Percentiles rank a stretch among this genome's conserved stretches.
Conservation (phyloP, 805 yeast species). For the Metschnikowia santaceciliae region DNA sequence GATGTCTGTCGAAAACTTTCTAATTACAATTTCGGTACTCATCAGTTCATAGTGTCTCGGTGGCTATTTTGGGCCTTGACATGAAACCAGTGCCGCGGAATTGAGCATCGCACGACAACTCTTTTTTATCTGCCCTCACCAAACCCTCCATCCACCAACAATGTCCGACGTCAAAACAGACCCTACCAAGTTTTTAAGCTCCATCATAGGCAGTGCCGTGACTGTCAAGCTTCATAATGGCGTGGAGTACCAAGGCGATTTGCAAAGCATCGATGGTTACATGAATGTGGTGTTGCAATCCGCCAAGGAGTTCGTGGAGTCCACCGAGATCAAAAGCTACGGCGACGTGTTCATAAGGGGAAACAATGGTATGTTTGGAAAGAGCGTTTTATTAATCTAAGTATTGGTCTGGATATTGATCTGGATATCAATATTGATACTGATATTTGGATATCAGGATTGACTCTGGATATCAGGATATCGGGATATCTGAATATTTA, state of each 20-base stretch:
- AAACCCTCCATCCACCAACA: background rate
- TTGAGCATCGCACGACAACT: slow-evolving; percentile 6
- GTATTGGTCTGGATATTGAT: too few species aligned
- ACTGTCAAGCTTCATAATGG: slow-evolving; percentile 84
- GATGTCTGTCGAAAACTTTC: too few species aligned
- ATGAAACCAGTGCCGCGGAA: background rate
- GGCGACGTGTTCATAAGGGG: slow-evolving; percentile 88
- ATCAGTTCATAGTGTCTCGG: too few species aligned
- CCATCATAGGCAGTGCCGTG: slow-evolving; percentile 75
- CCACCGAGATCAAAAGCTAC: slow-evolving; percentile 45
- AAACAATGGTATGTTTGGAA: slow-evolving; percentile 61
- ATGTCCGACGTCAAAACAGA: slow-evolving; percentile 36
- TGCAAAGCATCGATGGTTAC: slow-evolving; percentile 89
- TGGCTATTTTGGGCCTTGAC: too few species aligned
- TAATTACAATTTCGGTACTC: too few species aligned
- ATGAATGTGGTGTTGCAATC: slow-evolving; percentile 89
- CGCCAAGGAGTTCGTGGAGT: slow-evolving; percentile 60
- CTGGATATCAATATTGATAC: too few species aligned
- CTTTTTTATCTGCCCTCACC: slow-evolving; percentile 3
- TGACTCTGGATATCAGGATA: too few species aligned
- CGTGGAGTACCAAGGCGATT: slow-evolving; percentile 61
- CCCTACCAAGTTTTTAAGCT: slow-evolving; percentile 76
- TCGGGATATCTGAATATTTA: too few species aligned
- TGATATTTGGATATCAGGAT: too few species aligned
- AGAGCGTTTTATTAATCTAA: too few species aligned